Conservation (phyloP, 169 alveolate species). For the Condylostoma magnum region DNA sequence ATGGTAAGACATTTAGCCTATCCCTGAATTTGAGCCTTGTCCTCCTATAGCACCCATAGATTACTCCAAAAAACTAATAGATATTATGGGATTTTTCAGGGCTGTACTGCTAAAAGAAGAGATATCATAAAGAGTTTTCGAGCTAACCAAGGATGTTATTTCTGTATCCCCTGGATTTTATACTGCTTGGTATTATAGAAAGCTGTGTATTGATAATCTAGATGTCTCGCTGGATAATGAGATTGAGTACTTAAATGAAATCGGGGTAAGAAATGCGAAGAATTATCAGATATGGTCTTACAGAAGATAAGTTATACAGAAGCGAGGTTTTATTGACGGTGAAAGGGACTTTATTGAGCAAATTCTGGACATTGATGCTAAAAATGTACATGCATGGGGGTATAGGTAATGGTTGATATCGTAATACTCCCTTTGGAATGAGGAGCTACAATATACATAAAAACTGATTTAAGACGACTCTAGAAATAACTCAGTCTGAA, state of each 20-base stretch:
- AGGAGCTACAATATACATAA: slow-evolving; percentile 45
- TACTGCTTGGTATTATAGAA: slow-evolving; percentile 60
- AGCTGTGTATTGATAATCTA: slow-evolving; percentile 49
- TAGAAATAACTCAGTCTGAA: slow-evolving; percentile 65
- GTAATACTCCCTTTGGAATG: slow-evolving; percentile 50
- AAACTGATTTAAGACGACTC: slow-evolving; percentile 43
- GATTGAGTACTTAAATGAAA: slow-evolving; percentile 35
- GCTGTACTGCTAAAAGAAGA: slow-evolving; percentile 35
- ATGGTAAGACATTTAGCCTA: slow-evolving; percentile 9
- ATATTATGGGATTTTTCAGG: slow-evolving; percentile 42
- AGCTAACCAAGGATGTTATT: slow-evolving; percentile 48
- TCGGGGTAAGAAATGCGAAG: slow-evolving; percentile 44
- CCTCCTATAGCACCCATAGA: slow-evolving; percentile 15
- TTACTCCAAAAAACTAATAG: slow-evolving; percentile 28
- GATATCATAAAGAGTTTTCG: slow-evolving; percentile 46
- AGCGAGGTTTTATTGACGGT: slow-evolving; percentile 25
- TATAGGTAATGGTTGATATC: slow-evolving; percentile 66
- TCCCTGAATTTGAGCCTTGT: slow-evolving; percentile 3
- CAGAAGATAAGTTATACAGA: slow-evolving; percentile 54
- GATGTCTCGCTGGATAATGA: slow-evolving; percentile 40
- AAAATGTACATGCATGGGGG: slow-evolving; percentile 77
- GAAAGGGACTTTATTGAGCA: slow-evolving; percentile 53
- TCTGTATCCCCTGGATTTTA: slow-evolving; percentile 49
- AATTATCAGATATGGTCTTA: slow-evolving; percentile 74
- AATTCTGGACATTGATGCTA: slow-evolving; percentile 44